Conservation (phyloP, 2,329 filamentous ascomycete species). For the Lithohypha guttulata region DNA sequence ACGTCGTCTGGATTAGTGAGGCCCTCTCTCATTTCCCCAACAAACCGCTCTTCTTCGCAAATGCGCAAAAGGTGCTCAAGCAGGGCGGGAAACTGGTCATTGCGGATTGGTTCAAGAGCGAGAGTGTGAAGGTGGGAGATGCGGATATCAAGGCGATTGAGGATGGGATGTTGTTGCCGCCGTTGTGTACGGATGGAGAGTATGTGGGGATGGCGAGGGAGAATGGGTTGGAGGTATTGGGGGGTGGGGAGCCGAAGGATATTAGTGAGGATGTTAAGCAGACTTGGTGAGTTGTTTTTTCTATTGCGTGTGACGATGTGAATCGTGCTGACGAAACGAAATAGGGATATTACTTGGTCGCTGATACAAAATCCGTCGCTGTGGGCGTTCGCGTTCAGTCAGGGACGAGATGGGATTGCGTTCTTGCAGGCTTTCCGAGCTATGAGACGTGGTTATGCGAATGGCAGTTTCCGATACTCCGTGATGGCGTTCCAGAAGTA, state of each 20-base stretch:
- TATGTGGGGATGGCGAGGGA: conserved; percentile 42
- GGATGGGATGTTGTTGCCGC: conserved; percentile 51
- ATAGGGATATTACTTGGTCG: conserved; percentile 53
- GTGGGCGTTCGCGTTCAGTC: conserved; percentile 51
- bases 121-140: conserved; percentile 36
- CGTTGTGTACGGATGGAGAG: conserved; percentile 43
- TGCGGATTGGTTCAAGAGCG: conserved; percentile 52
- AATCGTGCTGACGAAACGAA: neutral
- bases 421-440: conserved; percentile 52
- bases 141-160: conserved; percentile 51
- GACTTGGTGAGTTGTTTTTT: conserved; percentile 42
- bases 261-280: conserved; percentile 49
- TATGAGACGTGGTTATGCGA: conserved; percentile 50
- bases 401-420: conserved; percentile 49
- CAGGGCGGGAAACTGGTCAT: conserved; percentile 44
- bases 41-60: conserved; percentile 48
- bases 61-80: conserved; percentile 40
- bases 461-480: conserved; percentile 48
- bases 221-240: conserved; percentile 38
- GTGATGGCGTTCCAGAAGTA: conserved; percentile 47
- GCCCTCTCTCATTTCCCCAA: conserved; percentile 51
- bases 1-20: conserved; percentile 53
- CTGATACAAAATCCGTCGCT: conserved; percentile 49
- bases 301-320: neutral
- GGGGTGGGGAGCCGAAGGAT: conserved; percentile 35